These are phyloP conservation scores for Lathyrus sativus DNA, from an alignment of 306 rosid species.

Conservation along the genomic window DNA sequence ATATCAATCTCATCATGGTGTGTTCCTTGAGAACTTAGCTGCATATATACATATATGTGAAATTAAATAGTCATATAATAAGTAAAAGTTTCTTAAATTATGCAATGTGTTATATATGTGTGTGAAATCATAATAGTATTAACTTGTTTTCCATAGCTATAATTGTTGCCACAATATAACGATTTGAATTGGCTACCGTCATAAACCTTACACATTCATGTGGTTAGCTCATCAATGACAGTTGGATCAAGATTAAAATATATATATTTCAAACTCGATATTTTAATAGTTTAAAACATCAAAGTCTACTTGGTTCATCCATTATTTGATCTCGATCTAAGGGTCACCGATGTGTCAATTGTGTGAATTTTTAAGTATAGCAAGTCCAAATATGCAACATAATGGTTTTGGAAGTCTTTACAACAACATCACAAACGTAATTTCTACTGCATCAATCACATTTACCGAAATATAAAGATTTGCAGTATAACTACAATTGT, in stretches of 20 bases:
- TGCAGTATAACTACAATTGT: too few species aligned
- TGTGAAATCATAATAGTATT: too few species aligned
- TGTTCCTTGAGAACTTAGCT: slow-evolving; percentile 49
- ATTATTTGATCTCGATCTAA: neutral
- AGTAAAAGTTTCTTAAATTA: neutral
- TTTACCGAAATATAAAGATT: too few species aligned
- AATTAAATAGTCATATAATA: neutral
- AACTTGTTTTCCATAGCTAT: too few species aligned
- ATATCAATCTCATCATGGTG: slow-evolving; percentile 52
- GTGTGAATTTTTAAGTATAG: neutral
- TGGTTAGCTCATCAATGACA: too few species aligned
- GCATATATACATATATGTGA: slow-evolving; percentile 1
- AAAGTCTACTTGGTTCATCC: neutral
- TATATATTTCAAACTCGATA: neutral
- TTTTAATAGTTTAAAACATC: neutral
- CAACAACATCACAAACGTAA: neutral
- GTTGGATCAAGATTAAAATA: too few species aligned
- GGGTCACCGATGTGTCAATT: neutral
- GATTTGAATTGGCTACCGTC: too few species aligned
- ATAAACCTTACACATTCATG: too few species aligned
- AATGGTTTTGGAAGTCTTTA: neutral
- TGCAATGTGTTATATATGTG: neutral
- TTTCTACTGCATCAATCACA: too few species aligned
- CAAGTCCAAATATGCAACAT: neutral
- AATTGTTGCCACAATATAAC: too few species aligned